Conservation (phyloP, 139 green algal genomes). For the Asterochloris sp. region DNA sequence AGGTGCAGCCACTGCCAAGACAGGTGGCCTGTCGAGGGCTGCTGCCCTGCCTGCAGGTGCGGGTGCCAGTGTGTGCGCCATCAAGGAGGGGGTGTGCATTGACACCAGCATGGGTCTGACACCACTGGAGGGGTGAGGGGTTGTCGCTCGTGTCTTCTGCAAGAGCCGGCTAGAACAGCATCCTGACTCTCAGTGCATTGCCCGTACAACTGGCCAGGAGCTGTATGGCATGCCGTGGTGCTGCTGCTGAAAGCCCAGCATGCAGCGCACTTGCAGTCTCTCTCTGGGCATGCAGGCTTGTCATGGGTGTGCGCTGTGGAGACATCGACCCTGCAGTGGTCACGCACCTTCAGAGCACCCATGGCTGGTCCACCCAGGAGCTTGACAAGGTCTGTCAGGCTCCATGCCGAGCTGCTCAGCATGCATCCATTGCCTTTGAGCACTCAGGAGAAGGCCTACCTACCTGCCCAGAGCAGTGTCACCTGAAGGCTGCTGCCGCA, state of each 20-base stretch:
- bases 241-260: no score
- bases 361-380: conserved; percentile 28
- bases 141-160: neutral
- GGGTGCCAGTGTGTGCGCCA: conserved; percentile 70
- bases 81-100: conserved; percentile 64
- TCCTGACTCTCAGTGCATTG: no score
- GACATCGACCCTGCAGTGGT: conserved; percentile 76
- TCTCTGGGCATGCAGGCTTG: conserved; percentile 34
- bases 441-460: no score
- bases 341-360: conserved; percentile 39
- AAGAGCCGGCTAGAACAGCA: neutral
- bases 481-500: no score
- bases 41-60: conserved; percentile 34
- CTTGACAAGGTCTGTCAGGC: conserved; percentile 35
- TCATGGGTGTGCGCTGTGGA: conserved; percentile 67
- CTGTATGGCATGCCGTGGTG: no score
- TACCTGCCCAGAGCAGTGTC: no score
- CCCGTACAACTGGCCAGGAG: no score
- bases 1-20: no score
- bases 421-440: no score
- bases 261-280: no score
- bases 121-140: conserved; percentile 67
- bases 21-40: neutral
- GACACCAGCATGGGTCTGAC: conserved; percentile 87
- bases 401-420: no score